Percentiles rank a stretch among this genome's conserved stretches.
Evolutionary conservation across 768 basidiomycete species (phyloP).

Genomic region (Termitomyces sp.): DNA sequence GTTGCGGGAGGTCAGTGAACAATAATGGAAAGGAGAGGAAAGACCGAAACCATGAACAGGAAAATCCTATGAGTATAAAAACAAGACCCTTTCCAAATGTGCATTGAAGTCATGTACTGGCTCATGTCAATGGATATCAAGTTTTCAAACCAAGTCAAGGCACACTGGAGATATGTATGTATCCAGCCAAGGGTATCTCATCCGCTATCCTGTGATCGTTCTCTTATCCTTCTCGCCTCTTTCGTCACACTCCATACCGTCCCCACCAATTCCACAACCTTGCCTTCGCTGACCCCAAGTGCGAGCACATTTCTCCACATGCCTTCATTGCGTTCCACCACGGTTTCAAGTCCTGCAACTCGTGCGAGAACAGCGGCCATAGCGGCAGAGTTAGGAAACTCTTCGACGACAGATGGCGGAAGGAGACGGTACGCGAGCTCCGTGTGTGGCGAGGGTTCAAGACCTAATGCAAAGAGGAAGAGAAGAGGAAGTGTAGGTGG

Average conservation of each 20-base stretch:
- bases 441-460: conserved; percentile 40
- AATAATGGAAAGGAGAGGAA: not conserved
- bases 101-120: not conserved
- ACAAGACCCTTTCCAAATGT: not conserved
- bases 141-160: not conserved
- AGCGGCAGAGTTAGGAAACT: conserved; percentile 55
- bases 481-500: conserved; percentile 49
- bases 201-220: not conserved
- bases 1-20: not conserved
- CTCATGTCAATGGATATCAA: not conserved
- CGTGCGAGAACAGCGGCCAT: conserved; percentile 50
- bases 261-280: conserved; percentile 42
- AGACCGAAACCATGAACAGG: not conserved
- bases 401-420: conserved; percentile 46
- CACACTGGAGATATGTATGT: not conserved
- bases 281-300: conserved; percentile 41
- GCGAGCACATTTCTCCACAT: conserved; percentile 61
- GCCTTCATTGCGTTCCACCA: conserved; percentile 45
- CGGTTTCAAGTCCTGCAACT: conserved; percentile 30
- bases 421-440: conserved; percentile 46
- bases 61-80: not conserved
- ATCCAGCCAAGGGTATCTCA: not conserved
- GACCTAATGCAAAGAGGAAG: conserved; percentile 50
- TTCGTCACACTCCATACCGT: conserved; percentile 73
- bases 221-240: conserved; percentile 39